A percentile compares a stretch with the other conserved stretches of the same genome.
Conservation (phyloP, 768 basidiomycete genomes). For the Krasilnikovozyma curviuscula region DNA sequence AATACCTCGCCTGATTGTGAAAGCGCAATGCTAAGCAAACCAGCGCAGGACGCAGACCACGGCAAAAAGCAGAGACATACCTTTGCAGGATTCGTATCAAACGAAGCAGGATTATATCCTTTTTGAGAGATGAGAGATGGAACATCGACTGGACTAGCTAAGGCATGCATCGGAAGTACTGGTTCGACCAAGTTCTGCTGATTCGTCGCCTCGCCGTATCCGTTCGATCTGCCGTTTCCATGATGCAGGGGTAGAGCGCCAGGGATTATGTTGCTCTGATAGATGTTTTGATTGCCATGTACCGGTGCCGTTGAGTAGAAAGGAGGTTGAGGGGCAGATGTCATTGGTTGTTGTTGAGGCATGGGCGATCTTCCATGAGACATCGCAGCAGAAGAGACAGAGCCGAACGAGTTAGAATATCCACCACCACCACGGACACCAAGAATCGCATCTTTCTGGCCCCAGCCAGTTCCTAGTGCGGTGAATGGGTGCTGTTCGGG, state of each 20-base stretch:
- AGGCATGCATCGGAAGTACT: background rate
- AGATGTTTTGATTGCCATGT: background rate
- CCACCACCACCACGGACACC: too few species aligned
- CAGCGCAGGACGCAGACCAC: background rate
- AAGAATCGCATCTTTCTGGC: slow-evolving; percentile 43
- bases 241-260: background rate
- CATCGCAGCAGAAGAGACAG: too few species aligned
- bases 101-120: slow-evolving; percentile 73
- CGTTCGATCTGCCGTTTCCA: background rate
- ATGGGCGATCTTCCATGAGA: too few species aligned
- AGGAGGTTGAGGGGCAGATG: background rate
- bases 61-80: slow-evolving; percentile 30
- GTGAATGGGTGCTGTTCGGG: slow-evolving; percentile 19
- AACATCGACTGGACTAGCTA: slow-evolving; percentile 53
- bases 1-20: slow-evolving; percentile 53
- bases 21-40: too few species aligned
- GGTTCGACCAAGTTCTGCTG: too few species aligned
- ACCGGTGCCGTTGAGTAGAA: background rate
- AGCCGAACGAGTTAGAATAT: too few species aligned
- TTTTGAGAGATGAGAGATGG: slow-evolving; percentile 66
- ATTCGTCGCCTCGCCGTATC: too few species aligned
- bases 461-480: slow-evolving; percentile 34
- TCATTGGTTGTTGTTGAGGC: background rate
- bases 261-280: background rate
- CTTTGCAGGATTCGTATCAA: slow-evolving; percentile 60